A percentile compares a stretch with the other conserved stretches of the same genome.
Evolutionary conservation across 2,329 filamentous ascomycete species (phyloP).

Genomic region (Lasiodiplodia hormozganensis): DNA sequence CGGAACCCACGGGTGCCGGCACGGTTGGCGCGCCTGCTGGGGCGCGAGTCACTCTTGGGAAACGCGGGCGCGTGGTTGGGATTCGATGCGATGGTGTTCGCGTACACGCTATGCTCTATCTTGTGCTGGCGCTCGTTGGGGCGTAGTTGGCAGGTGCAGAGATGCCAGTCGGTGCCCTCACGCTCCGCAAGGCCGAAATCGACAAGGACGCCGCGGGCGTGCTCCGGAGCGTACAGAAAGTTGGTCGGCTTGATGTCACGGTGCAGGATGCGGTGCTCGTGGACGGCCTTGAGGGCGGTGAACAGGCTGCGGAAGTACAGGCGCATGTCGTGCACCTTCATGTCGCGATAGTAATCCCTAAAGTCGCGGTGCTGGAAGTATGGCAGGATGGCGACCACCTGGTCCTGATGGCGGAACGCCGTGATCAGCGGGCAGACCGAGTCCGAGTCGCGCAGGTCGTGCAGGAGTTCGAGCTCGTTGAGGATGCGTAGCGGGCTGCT

Average conservation of each 20-base stretch:
- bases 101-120: conserved; percentile 65
- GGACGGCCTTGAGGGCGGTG: conserved; percentile 81
- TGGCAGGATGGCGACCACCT: conserved; percentile 91
- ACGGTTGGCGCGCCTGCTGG: conserved; percentile 88
- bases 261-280: conserved; percentile 84
- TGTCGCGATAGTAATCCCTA: conserved; percentile 89
- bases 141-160: conserved; percentile 80
- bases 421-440: conserved; percentile 96
- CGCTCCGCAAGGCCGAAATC: conserved; percentile 96
- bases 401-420: conserved; percentile 92
- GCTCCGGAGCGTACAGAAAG: conserved; percentile 86
- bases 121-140: conserved; percentile 65
- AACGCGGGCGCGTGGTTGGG: conserved; percentile 65
- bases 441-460: conserved; percentile 81
- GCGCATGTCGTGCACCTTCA: conserved; percentile 84
- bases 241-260: conserved; percentile 98
- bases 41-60: conserved; percentile 87
- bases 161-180: conserved; percentile 73
- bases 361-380: conserved; percentile 98
- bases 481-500: conserved; percentile 92
- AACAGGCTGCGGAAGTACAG: conserved; percentile 91
- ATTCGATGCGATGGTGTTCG: conserved; percentile 53
- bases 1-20: conserved; percentile 95
- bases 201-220: conserved; percentile 87
- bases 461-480: conserved; percentile 92